Percentiles rank a stretch among this genome's conserved stretches.
phyloP scores from a whole-genome alignment of 225 moss, liverwort and hornwort genomes.

The Lunularia cruciata region DNA sequence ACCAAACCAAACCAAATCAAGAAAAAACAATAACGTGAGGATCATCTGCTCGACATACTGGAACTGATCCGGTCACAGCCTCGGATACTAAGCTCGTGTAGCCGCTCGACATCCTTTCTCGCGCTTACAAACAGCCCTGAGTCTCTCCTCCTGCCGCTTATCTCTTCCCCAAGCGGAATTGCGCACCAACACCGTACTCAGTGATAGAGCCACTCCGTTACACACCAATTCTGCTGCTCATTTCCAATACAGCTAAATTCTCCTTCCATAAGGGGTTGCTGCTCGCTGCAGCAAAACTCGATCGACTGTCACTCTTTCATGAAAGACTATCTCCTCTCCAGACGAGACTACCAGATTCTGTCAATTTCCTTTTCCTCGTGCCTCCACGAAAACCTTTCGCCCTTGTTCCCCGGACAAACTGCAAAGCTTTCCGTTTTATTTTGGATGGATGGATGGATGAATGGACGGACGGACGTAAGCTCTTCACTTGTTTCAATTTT shows the following conservation, averaged over 20 bases:
- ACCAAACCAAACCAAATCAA: neutral
- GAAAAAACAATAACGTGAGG: neutral
- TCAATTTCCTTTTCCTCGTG: no score
- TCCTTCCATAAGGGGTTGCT: conserved; percentile 11
- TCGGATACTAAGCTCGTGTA: conserved; percentile 85
- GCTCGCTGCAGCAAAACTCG: conserved; percentile 4
- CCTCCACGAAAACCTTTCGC: no score
- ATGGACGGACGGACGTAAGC: no score
- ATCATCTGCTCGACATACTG: conserved; percentile 43
- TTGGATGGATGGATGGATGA: no score
- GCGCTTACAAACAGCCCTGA: neutral
- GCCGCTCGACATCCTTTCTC: conserved; percentile 63
- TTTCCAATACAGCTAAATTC: neutral
- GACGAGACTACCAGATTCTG: no score
- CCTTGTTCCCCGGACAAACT: no score
- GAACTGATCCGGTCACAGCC: conserved; percentile 85
- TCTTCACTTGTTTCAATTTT: no score
- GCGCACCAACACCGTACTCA: neutral
- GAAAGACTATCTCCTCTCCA: no score
- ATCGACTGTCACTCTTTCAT: neutral
- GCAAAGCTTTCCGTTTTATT: no score
- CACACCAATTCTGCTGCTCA: neutral
- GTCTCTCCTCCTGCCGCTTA: neutral
- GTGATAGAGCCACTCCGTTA: neutral
- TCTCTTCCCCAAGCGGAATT: neutral